These are phyloP conservation scores for Beauveria sp. DNA, from an alignment of 2,329 filamentous ascomycete genomes.

Conservation along the genomic window DNA sequence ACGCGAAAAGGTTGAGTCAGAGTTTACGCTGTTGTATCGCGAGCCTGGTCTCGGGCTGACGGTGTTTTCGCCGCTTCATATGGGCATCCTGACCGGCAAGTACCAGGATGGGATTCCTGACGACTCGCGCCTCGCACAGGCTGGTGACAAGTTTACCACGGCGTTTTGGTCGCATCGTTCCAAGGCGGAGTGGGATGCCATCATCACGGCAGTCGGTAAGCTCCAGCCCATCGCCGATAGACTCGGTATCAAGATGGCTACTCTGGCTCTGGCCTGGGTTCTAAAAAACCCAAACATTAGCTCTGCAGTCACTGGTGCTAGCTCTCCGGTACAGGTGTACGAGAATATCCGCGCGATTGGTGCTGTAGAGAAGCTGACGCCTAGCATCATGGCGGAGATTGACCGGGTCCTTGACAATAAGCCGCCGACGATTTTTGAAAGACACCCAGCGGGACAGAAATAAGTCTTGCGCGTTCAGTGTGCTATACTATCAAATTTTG, in stretches of 20 bases:
- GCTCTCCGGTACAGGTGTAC: constrained; percentile 49
- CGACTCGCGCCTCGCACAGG: constrained; percentile 48
- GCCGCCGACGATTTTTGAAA: constrained; percentile 34
- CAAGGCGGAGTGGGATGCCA: constrained; percentile 44
- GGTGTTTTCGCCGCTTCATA: constrained; percentile 50
- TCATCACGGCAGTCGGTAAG: constrained; percentile 52
- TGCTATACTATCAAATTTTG: too few relatives aligned
- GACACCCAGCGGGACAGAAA: constrained; percentile 12
- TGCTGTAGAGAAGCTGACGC: constrained; percentile 48
- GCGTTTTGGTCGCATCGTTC: constrained; percentile 43
- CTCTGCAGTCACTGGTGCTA: constrained; percentile 54
- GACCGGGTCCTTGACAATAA: constrained; percentile 52
- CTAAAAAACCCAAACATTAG: constrained; percentile 54
- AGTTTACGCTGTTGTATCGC: constrained; percentile 53
- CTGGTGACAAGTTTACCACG: constrained; percentile 48
- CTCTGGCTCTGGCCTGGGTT: constrained; percentile 55
- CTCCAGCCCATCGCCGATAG: constrained; percentile 56
- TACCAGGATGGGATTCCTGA: constrained; percentile 57
- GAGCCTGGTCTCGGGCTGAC: constrained; percentile 55
- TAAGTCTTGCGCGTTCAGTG: too few relatives aligned
- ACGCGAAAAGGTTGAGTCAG: constrained; percentile 53
- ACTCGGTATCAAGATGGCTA: constrained; percentile 49
- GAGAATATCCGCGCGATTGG: constrained; percentile 50
- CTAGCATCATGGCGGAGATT: constrained; percentile 51
- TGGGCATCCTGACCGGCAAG: constrained; percentile 57